A percentile compares a stretch with the other conserved stretches of the same genome.
Evolutionary conservation across 2,329 filamentous ascomycete species (phyloP).

Genomic region (Diaporthe sp.): DNA sequence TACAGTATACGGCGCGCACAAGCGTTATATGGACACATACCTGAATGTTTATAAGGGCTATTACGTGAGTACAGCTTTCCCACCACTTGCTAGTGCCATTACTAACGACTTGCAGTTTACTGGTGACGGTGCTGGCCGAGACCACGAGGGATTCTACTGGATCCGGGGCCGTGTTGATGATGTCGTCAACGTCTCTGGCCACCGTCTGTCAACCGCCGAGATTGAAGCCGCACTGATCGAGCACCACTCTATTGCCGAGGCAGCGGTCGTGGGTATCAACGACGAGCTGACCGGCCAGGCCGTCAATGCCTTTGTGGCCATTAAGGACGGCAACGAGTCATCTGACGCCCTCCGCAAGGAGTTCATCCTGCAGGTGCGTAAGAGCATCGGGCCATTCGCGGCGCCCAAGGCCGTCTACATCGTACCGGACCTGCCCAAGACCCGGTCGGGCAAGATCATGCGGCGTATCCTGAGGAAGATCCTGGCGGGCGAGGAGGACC

Average conservation of each 20-base stretch:
- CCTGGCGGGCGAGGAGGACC: conserved; percentile 95
- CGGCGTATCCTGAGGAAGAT: conserved; percentile 97
- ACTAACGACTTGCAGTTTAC: conserved; percentile 75
- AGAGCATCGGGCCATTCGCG: conserved; percentile 97
- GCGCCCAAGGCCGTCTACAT: conserved; percentile 94
- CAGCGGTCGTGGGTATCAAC: conserved; percentile 91
- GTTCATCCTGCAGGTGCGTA: conserved; percentile 92
- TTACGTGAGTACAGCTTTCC: conserved; percentile 77
- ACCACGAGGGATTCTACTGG: conserved; percentile 99
- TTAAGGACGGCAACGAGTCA: conserved; percentile 86
- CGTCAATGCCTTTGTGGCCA: conserved; percentile 94
- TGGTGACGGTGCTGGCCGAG: conserved; percentile 92
- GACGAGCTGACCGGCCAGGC: conserved; percentile 98
- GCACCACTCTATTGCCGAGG: conserved; percentile 90
- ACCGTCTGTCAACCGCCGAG: conserved; percentile 95
- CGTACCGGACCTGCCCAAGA: conserved; percentile 96
- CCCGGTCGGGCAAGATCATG: conserved; percentile 99
- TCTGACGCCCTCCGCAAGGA: conserved; percentile 91
- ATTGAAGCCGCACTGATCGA: conserved; percentile 98
- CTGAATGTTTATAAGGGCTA: conserved; percentile 98
- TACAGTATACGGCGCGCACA: conserved; percentile 97
- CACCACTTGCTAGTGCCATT: too few species aligned
- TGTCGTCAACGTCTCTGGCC: conserved; percentile 97
- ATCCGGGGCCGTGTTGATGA: conserved; percentile 98
- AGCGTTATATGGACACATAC: conserved; percentile 99